Conservation (phyloP, 805 yeast genomes). For the Yueomyces sinensis region DNA sequence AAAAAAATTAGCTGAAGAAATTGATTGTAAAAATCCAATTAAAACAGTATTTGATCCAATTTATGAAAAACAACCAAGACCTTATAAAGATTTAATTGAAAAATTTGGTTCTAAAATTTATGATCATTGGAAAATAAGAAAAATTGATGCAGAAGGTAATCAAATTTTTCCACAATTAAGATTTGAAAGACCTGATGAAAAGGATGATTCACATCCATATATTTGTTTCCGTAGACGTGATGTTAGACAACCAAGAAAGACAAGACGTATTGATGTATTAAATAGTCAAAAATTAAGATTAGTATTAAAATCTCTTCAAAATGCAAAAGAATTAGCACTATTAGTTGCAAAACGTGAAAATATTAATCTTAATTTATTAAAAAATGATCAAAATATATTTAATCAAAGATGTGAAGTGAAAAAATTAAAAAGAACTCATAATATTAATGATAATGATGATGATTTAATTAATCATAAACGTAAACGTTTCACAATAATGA, state of each 20-base stretch:
- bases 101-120: conserved; percentile 56
- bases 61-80: conserved; percentile 28
- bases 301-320: conserved; percentile 62
- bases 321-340: conserved; percentile 56
- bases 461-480: conserved; percentile 67
- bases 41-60: conserved; percentile 25
- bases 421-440: conserved; percentile 57
- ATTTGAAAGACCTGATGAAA: conserved; percentile 78
- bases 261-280: conserved; percentile 85
- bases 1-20: conserved; percentile 40
- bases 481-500: conserved; percentile 26
- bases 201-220: conserved; percentile 90
- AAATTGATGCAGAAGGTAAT: conserved; percentile 56
- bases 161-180: conserved; percentile 61
- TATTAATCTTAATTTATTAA: conserved; percentile 39
- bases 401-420: conserved; percentile 62
- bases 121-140: conserved; percentile 69
- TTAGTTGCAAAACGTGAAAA: conserved; percentile 58
- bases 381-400: conserved; percentile 55
- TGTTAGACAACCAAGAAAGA: conserved; percentile 88
- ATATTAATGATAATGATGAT: conserved; percentile 61
- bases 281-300: conserved; percentile 72
- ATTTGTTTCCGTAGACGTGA: conserved; percentile 93
- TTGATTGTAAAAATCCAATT: conserved; percentile 35
- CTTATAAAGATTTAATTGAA: conserved; percentile 36